phyloP scores from a whole-genome alignment of 176 grass and related monocot genomes.

The Oryza glaberrima region DNA sequence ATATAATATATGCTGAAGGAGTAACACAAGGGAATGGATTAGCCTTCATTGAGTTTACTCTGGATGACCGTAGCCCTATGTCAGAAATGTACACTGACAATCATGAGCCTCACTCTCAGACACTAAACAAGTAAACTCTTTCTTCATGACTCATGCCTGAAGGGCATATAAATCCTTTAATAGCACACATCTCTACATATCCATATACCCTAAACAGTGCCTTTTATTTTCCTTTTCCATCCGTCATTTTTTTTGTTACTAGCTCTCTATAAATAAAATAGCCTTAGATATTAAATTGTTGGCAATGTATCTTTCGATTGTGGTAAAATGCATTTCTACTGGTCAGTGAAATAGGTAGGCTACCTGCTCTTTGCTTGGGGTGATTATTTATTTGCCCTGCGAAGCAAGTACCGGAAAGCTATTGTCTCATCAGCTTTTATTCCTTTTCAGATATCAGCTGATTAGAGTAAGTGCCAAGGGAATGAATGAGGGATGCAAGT shows the following conservation, averaged over 20 bases:
- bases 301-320: neutral
- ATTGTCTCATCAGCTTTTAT: conserved; percentile 21
- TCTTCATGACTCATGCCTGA: conserved; percentile 23
- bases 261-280: neutral
- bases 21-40: conserved; percentile 96
- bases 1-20: conserved; percentile 92
- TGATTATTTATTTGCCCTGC: neutral
- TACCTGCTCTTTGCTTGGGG: conserved; percentile 9
- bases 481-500: conserved; percentile 90
- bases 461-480: conserved; percentile 86
- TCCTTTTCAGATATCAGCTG: conserved; percentile 73
- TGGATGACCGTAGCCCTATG: conserved; percentile 88
- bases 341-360: neutral
- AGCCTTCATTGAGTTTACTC: conserved; percentile 80
- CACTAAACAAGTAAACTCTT: conserved; percentile 67
- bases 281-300: conserved; percentile 3
- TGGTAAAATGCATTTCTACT: neutral
- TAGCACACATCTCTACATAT: neutral
- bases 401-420: conserved; percentile 6
- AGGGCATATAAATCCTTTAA: conserved; percentile 8
- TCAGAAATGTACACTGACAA: conserved; percentile 77
- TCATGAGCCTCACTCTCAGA: conserved; percentile 65
- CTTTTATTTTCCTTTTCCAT: conserved; percentile 9
- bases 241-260: neutral
- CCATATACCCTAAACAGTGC: neutral